These are phyloP conservation scores for Gnomoniopsis smithogilvyi DNA, from an alignment of 2,329 filamentous ascomycete species.

Conservation along the genomic window DNA sequence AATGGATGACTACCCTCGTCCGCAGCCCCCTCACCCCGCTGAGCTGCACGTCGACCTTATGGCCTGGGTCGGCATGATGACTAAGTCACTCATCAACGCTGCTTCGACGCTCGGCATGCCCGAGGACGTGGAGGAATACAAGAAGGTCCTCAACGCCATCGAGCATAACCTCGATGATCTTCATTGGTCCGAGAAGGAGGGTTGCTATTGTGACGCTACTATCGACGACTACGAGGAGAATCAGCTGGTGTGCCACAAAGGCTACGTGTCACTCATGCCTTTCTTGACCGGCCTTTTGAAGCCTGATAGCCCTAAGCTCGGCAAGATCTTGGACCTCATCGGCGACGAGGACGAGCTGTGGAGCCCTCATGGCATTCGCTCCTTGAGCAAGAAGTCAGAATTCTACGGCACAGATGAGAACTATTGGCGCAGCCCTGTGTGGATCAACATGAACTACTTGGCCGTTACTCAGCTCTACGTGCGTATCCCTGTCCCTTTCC, in stretches of 20 bases:
- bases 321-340: slow-evolving; percentile 73
- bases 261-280: slow-evolving; percentile 90
- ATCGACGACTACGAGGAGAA: slow-evolving; percentile 95
- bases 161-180: slow-evolving; percentile 84
- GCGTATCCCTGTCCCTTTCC: slow-evolving; percentile 35
- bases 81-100: slow-evolving; percentile 77
- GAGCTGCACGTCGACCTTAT: slow-evolving; percentile 95
- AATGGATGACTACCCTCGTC: slow-evolving; percentile 91
- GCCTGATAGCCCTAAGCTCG: slow-evolving; percentile 70
- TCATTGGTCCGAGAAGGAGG: slow-evolving; percentile 80
- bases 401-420: slow-evolving; percentile 91
- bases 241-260: slow-evolving; percentile 88
- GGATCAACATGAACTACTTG: slow-evolving; percentile 96
- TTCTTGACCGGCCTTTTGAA: slow-evolving; percentile 81
- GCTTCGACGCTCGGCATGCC: slow-evolving; percentile 69
- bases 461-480: slow-evolving; percentile 75
- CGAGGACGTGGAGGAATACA: slow-evolving; percentile 74
- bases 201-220: slow-evolving; percentile 90
- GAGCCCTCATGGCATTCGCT: slow-evolving; percentile 84
- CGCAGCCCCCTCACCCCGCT: slow-evolving; percentile 89
- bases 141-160: slow-evolving; percentile 71
- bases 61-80: slow-evolving; percentile 97
- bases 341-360: slow-evolving; percentile 83
- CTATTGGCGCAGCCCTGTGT: slow-evolving; percentile 93
- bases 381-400: slow-evolving; percentile 77